A percentile compares a stretch with the other conserved stretches of the same genome.
Conservation (phyloP, 768 basidiomycete species). For the Tylopilus plumbeoviolaceoides region DNA sequence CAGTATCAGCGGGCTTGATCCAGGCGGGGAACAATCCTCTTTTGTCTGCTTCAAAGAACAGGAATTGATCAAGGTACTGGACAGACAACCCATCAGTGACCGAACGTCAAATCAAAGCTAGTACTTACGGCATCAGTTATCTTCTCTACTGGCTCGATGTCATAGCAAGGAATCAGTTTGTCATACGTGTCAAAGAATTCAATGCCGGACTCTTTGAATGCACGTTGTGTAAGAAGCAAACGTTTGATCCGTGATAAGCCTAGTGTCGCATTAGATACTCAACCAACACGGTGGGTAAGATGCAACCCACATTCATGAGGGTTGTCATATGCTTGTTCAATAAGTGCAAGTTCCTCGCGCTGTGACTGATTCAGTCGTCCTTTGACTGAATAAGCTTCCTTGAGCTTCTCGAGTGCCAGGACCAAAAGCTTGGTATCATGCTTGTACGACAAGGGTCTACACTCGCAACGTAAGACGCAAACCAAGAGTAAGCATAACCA, state of each 20-base stretch:
- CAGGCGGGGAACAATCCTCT: constrained; percentile 96
- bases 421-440: constrained; percentile 98
- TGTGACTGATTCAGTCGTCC: constrained; percentile 97
- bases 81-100: constrained; percentile 13
- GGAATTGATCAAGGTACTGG: constrained; percentile 93
- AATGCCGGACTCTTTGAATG: constrained; percentile 98
- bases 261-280: constrained; percentile 22
- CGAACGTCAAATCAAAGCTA: not conserved
- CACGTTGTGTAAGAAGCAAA: constrained; percentile 91
- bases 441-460: constrained; percentile 92
- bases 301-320: constrained; percentile 83
- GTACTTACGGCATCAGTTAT: constrained; percentile 89
- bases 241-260: constrained; percentile 97
- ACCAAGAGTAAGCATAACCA: not conserved
- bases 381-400: constrained; percentile 98
- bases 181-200: constrained; percentile 98
- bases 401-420: constrained; percentile 94
- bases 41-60: constrained; percentile 99
- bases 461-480: constrained; percentile 1
- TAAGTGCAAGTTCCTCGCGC: constrained; percentile 94
- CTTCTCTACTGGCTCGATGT: constrained; percentile 99
- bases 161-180: constrained; percentile 97
- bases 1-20: constrained; percentile 98
- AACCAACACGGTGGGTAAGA: not conserved
- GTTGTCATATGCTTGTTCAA: constrained; percentile 99